phyloP scores from a whole-genome alignment of 169 alveolate genomes.

The Toxoplasma gondii region DNA sequence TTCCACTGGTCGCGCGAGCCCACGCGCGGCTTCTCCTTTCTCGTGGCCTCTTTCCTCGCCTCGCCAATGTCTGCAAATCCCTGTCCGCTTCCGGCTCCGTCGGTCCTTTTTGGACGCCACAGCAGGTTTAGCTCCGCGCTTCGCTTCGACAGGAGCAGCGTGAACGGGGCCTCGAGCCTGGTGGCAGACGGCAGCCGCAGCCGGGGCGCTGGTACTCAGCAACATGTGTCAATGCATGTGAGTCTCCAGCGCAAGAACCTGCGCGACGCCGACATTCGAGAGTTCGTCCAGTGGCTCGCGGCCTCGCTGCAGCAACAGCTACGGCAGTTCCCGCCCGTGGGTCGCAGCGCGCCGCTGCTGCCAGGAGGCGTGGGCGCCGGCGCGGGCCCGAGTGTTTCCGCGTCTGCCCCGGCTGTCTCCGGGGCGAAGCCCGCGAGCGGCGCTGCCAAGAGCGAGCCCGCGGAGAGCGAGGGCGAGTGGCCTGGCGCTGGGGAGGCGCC shows the following conservation, averaged over 20 bases:
- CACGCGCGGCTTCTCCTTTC: not conserved
- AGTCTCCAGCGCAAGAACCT: constrained; percentile 53
- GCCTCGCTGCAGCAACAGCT: constrained; percentile 44
- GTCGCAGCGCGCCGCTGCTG: constrained; percentile 29
- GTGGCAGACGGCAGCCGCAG: not conserved
- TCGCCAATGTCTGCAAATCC: constrained; percentile 15
- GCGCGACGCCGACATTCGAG: constrained; percentile 52
- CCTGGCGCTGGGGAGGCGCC: not conserved
- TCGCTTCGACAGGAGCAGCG: constrained; percentile 32
- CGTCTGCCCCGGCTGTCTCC: constrained; percentile 22
- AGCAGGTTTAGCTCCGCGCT: constrained; percentile 31
- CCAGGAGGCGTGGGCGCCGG: constrained; percentile 31
- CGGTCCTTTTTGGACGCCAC: constrained; percentile 28
- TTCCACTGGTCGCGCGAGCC: not conserved
- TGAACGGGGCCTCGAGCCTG: not conserved
- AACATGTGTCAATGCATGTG: constrained; percentile 20
- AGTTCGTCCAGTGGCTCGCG: constrained; percentile 55
- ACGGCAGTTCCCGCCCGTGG: constrained; percentile 8
- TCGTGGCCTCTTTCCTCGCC: not conserved
- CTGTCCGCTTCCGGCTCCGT: constrained; percentile 26
- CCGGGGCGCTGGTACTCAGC: not conserved
- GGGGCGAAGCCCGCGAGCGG: constrained; percentile 8
- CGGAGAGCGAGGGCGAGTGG: not conserved
- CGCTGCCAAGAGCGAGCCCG: not conserved
- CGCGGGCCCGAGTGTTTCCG: not conserved